Conservation (phyloP, 2,329 filamentous ascomycete species). For the Amphichorda felina region DNA sequence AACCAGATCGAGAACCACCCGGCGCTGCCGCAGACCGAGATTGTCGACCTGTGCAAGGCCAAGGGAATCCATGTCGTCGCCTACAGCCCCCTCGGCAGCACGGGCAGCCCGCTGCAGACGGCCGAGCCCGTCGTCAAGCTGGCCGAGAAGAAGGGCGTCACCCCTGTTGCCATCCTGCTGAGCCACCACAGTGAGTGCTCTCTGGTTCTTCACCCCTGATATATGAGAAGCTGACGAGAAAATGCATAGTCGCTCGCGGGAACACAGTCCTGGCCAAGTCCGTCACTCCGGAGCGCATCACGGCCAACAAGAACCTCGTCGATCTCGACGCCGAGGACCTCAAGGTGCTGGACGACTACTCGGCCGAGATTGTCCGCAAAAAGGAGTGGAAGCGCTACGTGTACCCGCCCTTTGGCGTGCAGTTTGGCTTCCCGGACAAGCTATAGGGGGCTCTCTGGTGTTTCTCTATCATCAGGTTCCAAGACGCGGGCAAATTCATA, state of each 20-base stretch:
- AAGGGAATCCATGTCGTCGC: slow-evolving; percentile 63
- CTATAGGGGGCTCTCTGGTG: too few species aligned
- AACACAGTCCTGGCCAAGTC: slow-evolving; percentile 65
- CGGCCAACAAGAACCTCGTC: slow-evolving; percentile 53
- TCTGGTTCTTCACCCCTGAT: not conserved
- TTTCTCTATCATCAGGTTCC: not conserved
- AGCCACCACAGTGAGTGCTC: slow-evolving; percentile 55
- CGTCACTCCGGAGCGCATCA: slow-evolving; percentile 55
- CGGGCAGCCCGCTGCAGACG: slow-evolving; percentile 51
- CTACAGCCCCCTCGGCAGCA: slow-evolving; percentile 56
- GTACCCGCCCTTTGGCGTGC: slow-evolving; percentile 55
- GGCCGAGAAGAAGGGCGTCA: slow-evolving; percentile 50
- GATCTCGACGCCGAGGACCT: slow-evolving; percentile 51
- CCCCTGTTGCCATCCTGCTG: slow-evolving; percentile 51
- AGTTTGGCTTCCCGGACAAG: slow-evolving; percentile 67
- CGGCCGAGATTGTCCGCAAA: slow-evolving; percentile 32
- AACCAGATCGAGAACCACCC: slow-evolving; percentile 71
- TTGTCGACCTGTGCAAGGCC: slow-evolving; percentile 54
- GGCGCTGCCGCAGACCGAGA: slow-evolving; percentile 57
- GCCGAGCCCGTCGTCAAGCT: slow-evolving; percentile 51
- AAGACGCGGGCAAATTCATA: not conserved
- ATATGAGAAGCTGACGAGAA: slow-evolving; percentile 6
- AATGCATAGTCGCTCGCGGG: slow-evolving; percentile 47
- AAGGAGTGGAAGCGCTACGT: slow-evolving; percentile 49
- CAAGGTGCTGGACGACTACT: slow-evolving; percentile 47